These are phyloP conservation scores for Emydomyces testavorans DNA, from an alignment of 2,329 filamentous ascomycete genomes.

Conservation along the genomic window DNA sequence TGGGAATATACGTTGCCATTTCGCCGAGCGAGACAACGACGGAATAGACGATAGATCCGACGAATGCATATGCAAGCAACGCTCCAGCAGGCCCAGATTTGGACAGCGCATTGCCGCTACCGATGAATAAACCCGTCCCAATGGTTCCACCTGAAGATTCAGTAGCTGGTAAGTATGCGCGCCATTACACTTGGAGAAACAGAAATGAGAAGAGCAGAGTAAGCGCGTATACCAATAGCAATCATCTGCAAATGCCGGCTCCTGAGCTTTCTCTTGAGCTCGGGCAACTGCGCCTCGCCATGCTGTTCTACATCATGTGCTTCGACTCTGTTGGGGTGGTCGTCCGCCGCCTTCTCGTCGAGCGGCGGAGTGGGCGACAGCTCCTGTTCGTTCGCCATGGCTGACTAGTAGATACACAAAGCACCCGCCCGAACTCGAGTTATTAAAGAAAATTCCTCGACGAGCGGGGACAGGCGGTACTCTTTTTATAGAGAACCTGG, in stretches of 20 bases:
- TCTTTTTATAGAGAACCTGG: not conserved
- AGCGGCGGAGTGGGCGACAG: not conserved
- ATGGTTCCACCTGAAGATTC: constrained; percentile 46
- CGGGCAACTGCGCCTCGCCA: constrained; percentile 46
- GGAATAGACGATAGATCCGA: constrained; percentile 61
- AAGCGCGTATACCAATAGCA: constrained; percentile 52
- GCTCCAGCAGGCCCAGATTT: constrained; percentile 54
- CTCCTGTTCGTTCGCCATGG: constrained; percentile 4
- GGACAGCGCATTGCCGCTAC: constrained; percentile 51
- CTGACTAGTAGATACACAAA: not conserved
- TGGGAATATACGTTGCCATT: constrained; percentile 67
- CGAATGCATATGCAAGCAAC: constrained; percentile 56
- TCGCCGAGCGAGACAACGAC: constrained; percentile 58
- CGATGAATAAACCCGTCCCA: constrained; percentile 62
- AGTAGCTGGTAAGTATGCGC: not conserved
- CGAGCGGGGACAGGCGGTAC: not conserved
- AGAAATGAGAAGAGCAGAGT: not conserved
- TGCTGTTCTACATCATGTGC: constrained; percentile 29
- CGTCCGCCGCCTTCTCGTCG: not conserved
- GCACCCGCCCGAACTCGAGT: no score
- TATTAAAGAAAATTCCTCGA: not conserved
- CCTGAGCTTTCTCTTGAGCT: constrained; percentile 66
- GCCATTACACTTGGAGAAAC: not conserved
- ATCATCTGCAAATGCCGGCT: constrained; percentile 94
- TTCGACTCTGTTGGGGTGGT: not conserved